Evolutionary conservation across 192 early-diverging fungal species (phyloP).

Genomic region (Chytriomyces sp.): DNA sequence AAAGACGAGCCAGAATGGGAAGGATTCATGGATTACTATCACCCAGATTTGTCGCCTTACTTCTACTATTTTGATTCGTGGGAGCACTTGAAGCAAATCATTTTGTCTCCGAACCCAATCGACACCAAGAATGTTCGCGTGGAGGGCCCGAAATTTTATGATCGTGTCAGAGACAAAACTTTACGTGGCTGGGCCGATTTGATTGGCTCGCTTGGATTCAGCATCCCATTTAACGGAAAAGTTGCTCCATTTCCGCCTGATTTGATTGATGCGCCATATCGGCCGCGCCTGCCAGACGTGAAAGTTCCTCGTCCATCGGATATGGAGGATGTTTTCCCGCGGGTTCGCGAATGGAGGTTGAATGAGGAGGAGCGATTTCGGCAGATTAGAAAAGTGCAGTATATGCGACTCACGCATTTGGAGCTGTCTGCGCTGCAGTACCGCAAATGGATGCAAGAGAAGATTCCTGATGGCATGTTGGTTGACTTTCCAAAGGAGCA

Average conservation of each 20-base stretch:
- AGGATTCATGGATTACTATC: conserved; percentile 5
- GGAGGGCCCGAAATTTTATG: not conserved
- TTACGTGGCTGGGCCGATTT: conserved; percentile 6
- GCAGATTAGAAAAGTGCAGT: not conserved
- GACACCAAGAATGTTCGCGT: conserved; percentile 1
- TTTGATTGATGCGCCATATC: not conserved
- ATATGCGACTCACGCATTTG: not conserved
- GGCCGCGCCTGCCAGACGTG: not conserved
- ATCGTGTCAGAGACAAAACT: not conserved
- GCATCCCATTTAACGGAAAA: not conserved
- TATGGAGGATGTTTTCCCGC: not conserved
- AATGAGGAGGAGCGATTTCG: not conserved
- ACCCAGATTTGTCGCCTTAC: not conserved
- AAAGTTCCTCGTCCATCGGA: not conserved
- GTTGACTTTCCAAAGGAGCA: not conserved
- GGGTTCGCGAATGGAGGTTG: not conserved
- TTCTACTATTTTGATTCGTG: conserved; percentile 1
- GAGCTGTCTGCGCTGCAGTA: not conserved
- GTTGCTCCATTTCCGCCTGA: not conserved
- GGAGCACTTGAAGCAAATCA: not conserved
- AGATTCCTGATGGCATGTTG: not conserved
- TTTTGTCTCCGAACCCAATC: not conserved
- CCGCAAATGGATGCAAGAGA: not conserved
- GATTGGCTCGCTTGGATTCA: not conserved
- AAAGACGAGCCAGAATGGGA: not conserved